Evolutionary conservation across 306 rosid species (phyloP).

Genomic region (Myrica gale): DNA sequence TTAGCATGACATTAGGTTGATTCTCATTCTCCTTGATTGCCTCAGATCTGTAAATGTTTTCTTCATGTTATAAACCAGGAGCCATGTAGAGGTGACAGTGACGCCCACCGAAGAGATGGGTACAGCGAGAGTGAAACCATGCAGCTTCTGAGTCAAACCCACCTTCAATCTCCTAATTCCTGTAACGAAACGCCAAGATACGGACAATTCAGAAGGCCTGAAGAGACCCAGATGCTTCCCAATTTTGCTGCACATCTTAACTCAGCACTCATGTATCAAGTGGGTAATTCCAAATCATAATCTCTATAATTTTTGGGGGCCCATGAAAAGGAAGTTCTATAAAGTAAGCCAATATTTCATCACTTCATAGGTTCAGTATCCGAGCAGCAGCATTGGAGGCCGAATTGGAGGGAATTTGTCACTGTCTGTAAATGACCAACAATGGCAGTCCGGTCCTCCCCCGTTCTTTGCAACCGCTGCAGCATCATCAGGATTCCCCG

Average conservation of each 20-base stretch:
- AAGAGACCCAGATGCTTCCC: conserved; percentile 46
- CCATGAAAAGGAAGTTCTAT: not conserved
- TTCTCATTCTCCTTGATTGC: not conserved
- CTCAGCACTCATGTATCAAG: conserved; percentile 47
- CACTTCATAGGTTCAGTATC: conserved; percentile 35
- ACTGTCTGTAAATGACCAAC: conserved; percentile 50
- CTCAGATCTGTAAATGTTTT: not conserved
- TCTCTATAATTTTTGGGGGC: not conserved
- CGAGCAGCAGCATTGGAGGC: conserved; percentile 72
- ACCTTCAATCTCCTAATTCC: conserved; percentile 51
- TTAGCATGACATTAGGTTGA: not conserved
- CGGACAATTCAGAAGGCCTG: conserved; percentile 49
- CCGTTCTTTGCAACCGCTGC: conserved; percentile 78
- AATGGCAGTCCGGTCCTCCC: conserved; percentile 53
- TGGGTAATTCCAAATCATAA: conserved; percentile 26
- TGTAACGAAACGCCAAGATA: conserved; percentile 55
- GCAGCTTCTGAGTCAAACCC: conserved; percentile 46
- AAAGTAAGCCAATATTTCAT: not conserved
- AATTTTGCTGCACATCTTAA: conserved; percentile 41
- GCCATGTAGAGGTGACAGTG: conserved; percentile 35
- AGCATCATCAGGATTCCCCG: conserved; percentile 99
- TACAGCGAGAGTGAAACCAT: conserved; percentile 46
- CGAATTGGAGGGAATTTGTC: conserved; percentile 61
- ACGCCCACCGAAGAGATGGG: conserved; percentile 37
- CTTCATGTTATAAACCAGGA: conserved; percentile 34